Evolutionary conservation across 305 asterid genomes (phyloP), one percentile per base, ranked within the genome.

Genomic region (Lippia alba): DNA sequence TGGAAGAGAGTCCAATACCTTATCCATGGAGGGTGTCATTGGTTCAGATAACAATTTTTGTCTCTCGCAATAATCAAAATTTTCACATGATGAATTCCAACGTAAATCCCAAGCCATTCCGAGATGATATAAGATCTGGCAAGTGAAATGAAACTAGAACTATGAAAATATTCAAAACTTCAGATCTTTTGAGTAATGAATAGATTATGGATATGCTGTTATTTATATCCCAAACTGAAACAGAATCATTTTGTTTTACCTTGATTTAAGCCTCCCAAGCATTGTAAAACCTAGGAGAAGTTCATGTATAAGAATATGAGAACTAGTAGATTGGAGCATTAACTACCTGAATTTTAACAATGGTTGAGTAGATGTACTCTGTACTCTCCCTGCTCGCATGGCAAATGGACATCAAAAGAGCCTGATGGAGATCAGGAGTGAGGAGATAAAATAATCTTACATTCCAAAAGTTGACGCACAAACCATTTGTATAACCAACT

Each of bases 301-400:
- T 58, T 48, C 20, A 72, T 14, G 44, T 51, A 71, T 62, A 73
- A 53, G 30, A 61, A 61, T 46, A 71, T 56, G 50, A 60, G 58
- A 78, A 59, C 24, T 74, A 67, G 74, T 64, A 32, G 66, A 67
- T 59, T 41, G 55, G 54, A 65, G 40, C 32, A 67, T 36, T 49
- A 70, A 59, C 77, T 79, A 91, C 99, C 97, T 94, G 99, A 81
- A 94, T 94, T 78, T 89, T 94, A 63, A 91, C 81, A 78, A 91
- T 83, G 70, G 93, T 79, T 72, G 95, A 89, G 78, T 86, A 79
- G 67, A 94, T 89, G 83, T 81, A 88, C 75, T 94, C 91, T 14
- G 97, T 94, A 83, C 97, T 94, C 89, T 94, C 99, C 83, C 82
- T 81, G 76, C 97, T 94, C 32, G 99, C 86, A 65, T 86, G 95